phyloP scores from a whole-genome alignment of 305 asterid species.

The Ajuga reptans region DNA sequence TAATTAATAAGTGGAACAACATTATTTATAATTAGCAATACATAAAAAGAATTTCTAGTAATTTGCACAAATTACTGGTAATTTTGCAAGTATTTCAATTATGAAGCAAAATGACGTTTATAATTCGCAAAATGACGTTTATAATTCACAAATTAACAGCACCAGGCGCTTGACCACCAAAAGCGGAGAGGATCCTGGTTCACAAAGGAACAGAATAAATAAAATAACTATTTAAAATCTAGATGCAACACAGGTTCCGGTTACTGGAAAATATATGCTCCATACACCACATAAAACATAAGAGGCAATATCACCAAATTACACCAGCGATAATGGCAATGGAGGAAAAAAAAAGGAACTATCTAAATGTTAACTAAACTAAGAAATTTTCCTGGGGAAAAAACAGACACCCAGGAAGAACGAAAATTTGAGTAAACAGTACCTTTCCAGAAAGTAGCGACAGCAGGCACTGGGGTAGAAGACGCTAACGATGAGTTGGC shows the following conservation, averaged over 20 bases:
- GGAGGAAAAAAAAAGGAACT: background rate
- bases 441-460: slow-evolving; percentile 94
- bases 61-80: too few species aligned
- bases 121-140: too few species aligned
- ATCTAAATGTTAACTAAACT: background rate
- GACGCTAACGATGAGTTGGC: slow-evolving; percentile 57
- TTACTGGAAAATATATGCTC: background rate
- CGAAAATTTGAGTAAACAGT: background rate
- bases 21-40: too few species aligned
- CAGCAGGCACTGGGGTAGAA: slow-evolving; percentile 61
- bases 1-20: too few species aligned
- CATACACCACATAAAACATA: background rate
- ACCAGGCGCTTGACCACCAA: too few species aligned
- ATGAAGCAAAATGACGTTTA: too few species aligned
- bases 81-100: too few species aligned
- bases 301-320: slow-evolving; percentile 1
- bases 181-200: background rate
- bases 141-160: too few species aligned
- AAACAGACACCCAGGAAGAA: background rate
- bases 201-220: too few species aligned
- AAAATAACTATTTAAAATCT: background rate
- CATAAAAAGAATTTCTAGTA: too few species aligned
- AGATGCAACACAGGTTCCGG: background rate
- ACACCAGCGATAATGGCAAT: background rate
- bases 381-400: background rate